Conservation (phyloP, 176 grass and related monocot species). For the Elaeis guineensis region DNA sequence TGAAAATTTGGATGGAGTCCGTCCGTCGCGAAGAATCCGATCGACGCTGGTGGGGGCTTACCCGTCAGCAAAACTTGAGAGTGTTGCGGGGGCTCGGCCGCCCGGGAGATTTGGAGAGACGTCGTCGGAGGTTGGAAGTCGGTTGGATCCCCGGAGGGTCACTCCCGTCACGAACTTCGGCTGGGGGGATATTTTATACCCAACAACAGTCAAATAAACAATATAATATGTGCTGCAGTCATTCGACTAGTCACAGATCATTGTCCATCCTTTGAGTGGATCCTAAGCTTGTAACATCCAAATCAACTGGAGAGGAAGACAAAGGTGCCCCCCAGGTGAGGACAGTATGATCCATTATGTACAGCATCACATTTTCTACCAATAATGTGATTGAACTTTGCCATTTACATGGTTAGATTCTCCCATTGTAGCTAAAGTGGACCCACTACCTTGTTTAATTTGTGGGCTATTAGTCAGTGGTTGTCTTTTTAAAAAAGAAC, state of each 20-base stretch:
- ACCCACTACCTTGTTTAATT: not conserved
- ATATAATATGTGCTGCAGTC: not conserved
- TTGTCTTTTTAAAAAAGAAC: not conserved
- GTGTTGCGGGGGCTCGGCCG: too few species aligned
- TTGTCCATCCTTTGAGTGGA: not conserved
- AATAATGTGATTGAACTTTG: conserved; percentile 1
- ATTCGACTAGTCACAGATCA: not conserved
- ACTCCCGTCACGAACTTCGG: too few species aligned
- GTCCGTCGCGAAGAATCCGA: too few species aligned
- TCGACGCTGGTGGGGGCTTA: too few species aligned
- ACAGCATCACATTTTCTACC: conserved; percentile 1
- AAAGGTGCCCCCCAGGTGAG: conserved; percentile 5
- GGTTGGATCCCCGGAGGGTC: too few species aligned
- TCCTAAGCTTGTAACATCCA: not conserved
- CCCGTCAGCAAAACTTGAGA: too few species aligned
- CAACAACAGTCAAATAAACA: too few species aligned
- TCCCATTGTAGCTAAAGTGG: not conserved
- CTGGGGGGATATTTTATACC: too few species aligned
- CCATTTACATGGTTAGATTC: not conserved
- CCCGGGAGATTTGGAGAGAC: too few species aligned
- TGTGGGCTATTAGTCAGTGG: not conserved
- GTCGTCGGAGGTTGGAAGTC: too few species aligned
- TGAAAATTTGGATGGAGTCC: too few species aligned
- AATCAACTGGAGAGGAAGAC: not conserved
- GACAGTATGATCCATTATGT: not conserved